These are phyloP conservation scores for Chlamydomonas reinhardtii DNA, from an alignment of 163 green algal species.

Conservation along the genomic window DNA sequence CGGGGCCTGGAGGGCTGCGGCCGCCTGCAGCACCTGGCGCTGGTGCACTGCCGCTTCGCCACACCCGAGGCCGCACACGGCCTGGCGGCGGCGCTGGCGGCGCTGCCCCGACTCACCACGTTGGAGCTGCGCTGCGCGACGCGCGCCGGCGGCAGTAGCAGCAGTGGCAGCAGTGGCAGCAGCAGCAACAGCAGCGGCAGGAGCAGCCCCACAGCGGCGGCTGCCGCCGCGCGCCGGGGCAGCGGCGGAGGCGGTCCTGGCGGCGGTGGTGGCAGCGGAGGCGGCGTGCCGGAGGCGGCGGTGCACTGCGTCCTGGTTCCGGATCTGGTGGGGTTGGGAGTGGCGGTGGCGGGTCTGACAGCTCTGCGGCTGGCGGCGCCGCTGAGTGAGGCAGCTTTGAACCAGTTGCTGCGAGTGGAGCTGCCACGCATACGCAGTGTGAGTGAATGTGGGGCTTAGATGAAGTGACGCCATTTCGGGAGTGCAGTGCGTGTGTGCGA, in stretches of 20 bases:
- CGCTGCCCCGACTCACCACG: constrained; percentile 3
- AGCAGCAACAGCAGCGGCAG: not conserved
- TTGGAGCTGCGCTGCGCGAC: constrained; percentile 15
- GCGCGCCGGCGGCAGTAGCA: not conserved
- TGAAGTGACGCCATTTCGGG: no score
- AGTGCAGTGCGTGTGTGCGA: no score
- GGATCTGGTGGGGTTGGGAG: not conserved
- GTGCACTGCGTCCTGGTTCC: not conserved
- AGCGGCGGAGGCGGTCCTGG: no score
- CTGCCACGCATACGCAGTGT: constrained; percentile 8
- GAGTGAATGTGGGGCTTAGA: no score
- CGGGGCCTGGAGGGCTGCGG: constrained; percentile 11
- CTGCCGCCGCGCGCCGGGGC: no score
- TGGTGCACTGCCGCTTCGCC: constrained; percentile 10
- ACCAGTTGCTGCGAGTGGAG: constrained; percentile 1
- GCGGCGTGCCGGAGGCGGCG: no score
- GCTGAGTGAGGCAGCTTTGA: not conserved
- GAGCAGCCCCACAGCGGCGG: not conserved
- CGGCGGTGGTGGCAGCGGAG: no score
- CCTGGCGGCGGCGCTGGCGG: not conserved
- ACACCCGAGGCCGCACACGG: not conserved
- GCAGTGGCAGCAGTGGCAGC: not conserved
- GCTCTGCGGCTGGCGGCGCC: constrained; percentile 6
- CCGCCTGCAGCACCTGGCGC: not conserved
- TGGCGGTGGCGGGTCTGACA: not conserved